Evolutionary conservation across 768 basidiomycete genomes (phyloP).

Genomic region (Peribolospora baueri): DNA sequence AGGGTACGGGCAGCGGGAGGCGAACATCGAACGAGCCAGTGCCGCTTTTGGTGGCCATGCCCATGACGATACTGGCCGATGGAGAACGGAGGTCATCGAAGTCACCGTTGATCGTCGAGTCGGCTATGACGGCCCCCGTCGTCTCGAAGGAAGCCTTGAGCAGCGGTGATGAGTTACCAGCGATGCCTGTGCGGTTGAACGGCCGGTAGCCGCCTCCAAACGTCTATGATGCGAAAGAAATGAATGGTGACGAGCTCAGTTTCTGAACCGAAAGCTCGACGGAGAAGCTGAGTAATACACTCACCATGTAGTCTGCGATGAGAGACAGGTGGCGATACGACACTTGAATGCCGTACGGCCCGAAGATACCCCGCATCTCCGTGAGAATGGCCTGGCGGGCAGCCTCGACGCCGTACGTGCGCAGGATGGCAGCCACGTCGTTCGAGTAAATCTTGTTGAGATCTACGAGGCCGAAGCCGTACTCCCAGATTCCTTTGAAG

Average conservation of each 20-base stretch:
- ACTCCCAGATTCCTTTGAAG: slow-evolving; percentile 59
- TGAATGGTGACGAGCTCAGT: not conserved
- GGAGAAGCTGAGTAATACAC: slow-evolving; percentile 14
- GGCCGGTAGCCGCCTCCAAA: slow-evolving; percentile 96
- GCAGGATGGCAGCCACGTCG: slow-evolving; percentile 73
- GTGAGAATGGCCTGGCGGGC: slow-evolving; percentile 70
- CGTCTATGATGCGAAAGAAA: slow-evolving; percentile 31
- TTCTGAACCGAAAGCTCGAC: not conserved
- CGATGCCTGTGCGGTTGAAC: slow-evolving; percentile 88
- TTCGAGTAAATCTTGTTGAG: slow-evolving; percentile 70
- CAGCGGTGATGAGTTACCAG: slow-evolving; percentile 75
- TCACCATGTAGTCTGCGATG: slow-evolving; percentile 97
- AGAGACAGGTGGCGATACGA: slow-evolving; percentile 80
- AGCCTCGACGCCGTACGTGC: slow-evolving; percentile 90
- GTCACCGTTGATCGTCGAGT: slow-evolving; percentile 82
- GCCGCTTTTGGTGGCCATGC: slow-evolving; percentile 66
- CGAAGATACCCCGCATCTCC: slow-evolving; percentile 79
- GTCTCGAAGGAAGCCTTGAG: slow-evolving; percentile 97
- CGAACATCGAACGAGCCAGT: slow-evolving; percentile 74
- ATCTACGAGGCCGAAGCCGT: slow-evolving; percentile 33
- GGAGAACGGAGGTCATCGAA: slow-evolving; percentile 79
- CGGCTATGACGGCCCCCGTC: slow-evolving; percentile 73
- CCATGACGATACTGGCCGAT: slow-evolving; percentile 74
- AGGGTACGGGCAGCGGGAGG: too few species aligned
- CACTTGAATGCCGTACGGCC: slow-evolving; percentile 84